phyloP scores from a whole-genome alignment of 495 filamentous ascomycete genomes.

The Penicillium goetzii region DNA sequence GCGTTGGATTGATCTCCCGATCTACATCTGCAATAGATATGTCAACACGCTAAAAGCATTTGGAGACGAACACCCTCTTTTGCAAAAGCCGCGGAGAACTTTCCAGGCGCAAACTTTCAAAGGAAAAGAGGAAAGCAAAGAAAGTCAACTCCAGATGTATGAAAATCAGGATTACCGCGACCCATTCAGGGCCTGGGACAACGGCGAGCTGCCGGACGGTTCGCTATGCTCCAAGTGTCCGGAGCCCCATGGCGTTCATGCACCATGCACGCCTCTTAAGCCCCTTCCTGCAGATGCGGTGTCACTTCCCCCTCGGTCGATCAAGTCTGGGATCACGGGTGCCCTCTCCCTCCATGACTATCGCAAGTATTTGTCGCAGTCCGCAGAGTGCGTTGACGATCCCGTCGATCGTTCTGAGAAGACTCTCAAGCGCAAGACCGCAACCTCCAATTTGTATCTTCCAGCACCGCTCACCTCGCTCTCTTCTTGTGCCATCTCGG shows the following conservation, averaged over 20 bases:
- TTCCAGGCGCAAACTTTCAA: neutral
- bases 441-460: conserved; percentile 40
- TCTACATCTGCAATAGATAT: conserved; percentile 21
- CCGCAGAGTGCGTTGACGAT: conserved; percentile 32
- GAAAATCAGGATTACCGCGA: conserved; percentile 18
- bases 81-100: neutral
- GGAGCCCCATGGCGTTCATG: conserved; percentile 22
- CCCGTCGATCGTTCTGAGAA: conserved; percentile 32
- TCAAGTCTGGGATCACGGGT: conserved; percentile 30
- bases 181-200: conserved; percentile 18
- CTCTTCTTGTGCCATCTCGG: conserved; percentile 32
- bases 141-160: conserved; percentile 13
- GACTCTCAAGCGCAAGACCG: conserved; percentile 44
- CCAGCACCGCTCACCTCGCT: conserved; percentile 25
- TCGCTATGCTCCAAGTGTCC: conserved; percentile 26
- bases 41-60: conserved; percentile 24
- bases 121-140: neutral
- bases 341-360: conserved; percentile 41
- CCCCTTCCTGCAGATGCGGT: conserved; percentile 27
- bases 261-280: conserved; percentile 25
- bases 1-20: conserved; percentile 23
- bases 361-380: conserved; percentile 38
- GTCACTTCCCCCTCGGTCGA: conserved; percentile 30
- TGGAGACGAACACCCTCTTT: conserved; percentile 20
- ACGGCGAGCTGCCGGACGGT: conserved; percentile 29